Percentiles rank a stretch among this genome's conserved stretches.
phyloP scores from a whole-genome alignment of 2,329 filamentous ascomycete genomes.

The Tricladium varicosporioides region DNA sequence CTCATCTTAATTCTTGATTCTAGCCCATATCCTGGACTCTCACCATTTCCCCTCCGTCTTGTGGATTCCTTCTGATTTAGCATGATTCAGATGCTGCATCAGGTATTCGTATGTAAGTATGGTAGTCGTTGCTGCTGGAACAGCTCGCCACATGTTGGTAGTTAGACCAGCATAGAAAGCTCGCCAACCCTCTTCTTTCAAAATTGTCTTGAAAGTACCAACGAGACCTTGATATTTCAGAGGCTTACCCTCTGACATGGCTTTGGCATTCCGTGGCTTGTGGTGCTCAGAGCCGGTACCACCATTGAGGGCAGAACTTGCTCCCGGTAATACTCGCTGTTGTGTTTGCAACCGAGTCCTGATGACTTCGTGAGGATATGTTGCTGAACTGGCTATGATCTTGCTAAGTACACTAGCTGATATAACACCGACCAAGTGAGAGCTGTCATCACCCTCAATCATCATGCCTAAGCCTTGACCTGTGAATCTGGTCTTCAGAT shows the following conservation, averaged over 20 bases:
- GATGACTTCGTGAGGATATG: conserved; percentile 96
- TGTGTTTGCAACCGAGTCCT: conserved; percentile 93
- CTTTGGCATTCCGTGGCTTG: conserved; percentile 22
- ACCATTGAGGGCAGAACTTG: conserved; percentile 20
- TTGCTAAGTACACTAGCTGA: conserved; percentile 92
- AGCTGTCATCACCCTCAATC: conserved; percentile 51
- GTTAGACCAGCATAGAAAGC: conserved; percentile 97
- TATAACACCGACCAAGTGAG: conserved; percentile 81
- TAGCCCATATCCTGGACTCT: conserved; percentile 5
- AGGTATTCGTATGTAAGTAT: conserved; percentile 94
- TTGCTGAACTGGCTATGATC: conserved; percentile 88
- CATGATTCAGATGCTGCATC: conserved; percentile 30
- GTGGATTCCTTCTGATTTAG: conserved; percentile 26
- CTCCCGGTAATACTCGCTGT: conserved; percentile 63
- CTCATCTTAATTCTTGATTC: conserved; percentile 4
- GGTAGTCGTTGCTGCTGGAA: conserved; percentile 93
- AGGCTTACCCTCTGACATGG: conserved; percentile 32
- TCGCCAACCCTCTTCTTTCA: conserved; percentile 89
- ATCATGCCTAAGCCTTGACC: conserved; percentile 80
- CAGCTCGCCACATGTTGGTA: conserved; percentile 93
- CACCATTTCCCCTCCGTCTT: neutral
- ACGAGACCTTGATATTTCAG: conserved; percentile 72
- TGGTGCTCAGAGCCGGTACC: conserved; percentile 14
- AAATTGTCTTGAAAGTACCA: conserved; percentile 78
- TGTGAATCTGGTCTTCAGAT: conserved; percentile 85